Evolutionary conservation across 495 filamentous ascomycete genomes (phyloP).

Genomic region (Evansstolkia leycettana): DNA sequence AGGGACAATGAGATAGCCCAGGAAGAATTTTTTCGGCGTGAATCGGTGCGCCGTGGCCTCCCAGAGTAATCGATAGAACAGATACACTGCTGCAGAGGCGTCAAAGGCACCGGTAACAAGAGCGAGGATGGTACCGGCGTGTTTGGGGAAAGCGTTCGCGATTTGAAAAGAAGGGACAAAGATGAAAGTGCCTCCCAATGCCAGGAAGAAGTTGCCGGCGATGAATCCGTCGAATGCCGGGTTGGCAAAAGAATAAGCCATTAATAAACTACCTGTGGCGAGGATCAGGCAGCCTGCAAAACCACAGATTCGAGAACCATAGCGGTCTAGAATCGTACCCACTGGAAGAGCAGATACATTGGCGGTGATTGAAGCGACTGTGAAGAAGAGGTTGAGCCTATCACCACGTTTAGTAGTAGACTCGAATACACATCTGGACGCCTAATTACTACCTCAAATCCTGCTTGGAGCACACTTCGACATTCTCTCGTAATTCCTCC

Average conservation of each 20-base stretch:
- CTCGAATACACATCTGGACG: not conserved
- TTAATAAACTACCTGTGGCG: constrained; percentile 41
- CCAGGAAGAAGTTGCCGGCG: constrained; percentile 49
- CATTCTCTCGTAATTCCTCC: constrained; percentile 25
- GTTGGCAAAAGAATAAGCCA: constrained; percentile 43
- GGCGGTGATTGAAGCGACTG: constrained; percentile 43
- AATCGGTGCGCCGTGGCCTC: constrained; percentile 36
- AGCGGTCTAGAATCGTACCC: constrained; percentile 51
- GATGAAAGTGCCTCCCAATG: constrained; percentile 55
- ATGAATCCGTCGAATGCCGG: constrained; percentile 51
- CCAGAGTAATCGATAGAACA: constrained; percentile 51
- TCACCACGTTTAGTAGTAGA: not conserved
- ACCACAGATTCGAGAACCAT: constrained; percentile 49
- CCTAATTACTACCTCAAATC: constrained; percentile 50
- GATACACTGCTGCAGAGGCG: constrained; percentile 54
- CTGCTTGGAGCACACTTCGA: constrained; percentile 51
- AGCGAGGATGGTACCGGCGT: constrained; percentile 55
- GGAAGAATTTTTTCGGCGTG: constrained; percentile 49
- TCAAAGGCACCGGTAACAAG: constrained; percentile 62
- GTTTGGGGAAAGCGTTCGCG: constrained; percentile 54
- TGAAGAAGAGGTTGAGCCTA: constrained; percentile 59
- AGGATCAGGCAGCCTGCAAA: constrained; percentile 41
- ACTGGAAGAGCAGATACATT: constrained; percentile 44
- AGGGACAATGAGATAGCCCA: constrained; percentile 49
- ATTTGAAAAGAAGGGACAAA: constrained; percentile 64